Evolutionary conservation across 2,329 filamentous ascomycete species (phyloP).

Genomic region (Monosporascus sp.): DNA sequence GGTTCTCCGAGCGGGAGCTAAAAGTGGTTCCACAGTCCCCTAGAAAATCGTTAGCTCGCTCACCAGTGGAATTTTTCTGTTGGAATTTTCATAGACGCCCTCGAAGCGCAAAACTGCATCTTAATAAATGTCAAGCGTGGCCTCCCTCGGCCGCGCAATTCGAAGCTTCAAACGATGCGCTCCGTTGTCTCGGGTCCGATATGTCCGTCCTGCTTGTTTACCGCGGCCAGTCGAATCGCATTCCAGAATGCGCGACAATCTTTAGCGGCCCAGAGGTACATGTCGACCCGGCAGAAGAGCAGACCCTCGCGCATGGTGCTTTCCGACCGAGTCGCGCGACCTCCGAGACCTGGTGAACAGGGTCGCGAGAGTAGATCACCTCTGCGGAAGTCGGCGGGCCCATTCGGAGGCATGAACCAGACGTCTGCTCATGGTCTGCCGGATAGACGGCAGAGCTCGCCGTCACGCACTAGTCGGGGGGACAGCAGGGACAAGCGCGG

Average conservation of each 20-base stretch:
- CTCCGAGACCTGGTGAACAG: slow-evolving; percentile 26
- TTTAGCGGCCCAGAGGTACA: slow-evolving; percentile 18
- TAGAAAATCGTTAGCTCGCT: no score
- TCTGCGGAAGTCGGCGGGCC: slow-evolving; percentile 38
- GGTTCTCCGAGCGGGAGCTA: no score
- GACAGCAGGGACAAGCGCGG: slow-evolving; percentile 20
- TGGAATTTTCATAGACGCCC: no score
- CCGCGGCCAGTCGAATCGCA: slow-evolving; percentile 7
- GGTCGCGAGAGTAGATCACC: slow-evolving; percentile 31
- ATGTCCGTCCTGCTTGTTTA: slow-evolving; percentile 25
- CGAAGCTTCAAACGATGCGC: slow-evolving; percentile 10
- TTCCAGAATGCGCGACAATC: slow-evolving; percentile 12
- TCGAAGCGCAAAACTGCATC: no score
- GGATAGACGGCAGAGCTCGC: slow-evolving; percentile 11
- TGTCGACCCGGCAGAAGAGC: slow-evolving; percentile 13
- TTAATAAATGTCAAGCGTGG: no score
- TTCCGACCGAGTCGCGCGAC: slow-evolving; percentile 45
- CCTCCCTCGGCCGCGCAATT: no score
- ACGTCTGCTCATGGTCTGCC: slow-evolving; percentile 34
- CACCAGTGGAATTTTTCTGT: no score
- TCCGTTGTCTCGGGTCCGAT: slow-evolving; percentile 17
- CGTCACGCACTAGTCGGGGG: slow-evolving; percentile 6
- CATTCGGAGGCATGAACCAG: slow-evolving; percentile 53
- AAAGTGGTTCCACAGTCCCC: no score
- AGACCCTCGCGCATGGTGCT: slow-evolving; percentile 54